Evolutionary conservation across 2,329 filamentous ascomycete species (phyloP).

Genomic region (Ascochyta fabae): DNA sequence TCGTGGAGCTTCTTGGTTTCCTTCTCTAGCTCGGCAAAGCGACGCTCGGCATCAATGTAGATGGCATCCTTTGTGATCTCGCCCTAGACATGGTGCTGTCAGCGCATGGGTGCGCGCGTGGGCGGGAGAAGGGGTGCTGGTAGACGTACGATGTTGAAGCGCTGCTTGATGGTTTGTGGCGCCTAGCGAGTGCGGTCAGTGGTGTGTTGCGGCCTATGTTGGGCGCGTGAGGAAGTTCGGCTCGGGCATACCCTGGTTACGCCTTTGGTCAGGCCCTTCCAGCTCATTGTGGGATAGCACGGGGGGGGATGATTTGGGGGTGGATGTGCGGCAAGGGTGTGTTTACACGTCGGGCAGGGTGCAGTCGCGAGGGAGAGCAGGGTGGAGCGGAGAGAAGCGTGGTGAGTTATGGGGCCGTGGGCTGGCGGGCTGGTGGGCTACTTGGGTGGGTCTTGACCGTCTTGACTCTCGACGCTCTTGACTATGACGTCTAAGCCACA

Average conservation of each 20-base stretch:
- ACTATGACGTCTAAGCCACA: slow-evolving; percentile 15
- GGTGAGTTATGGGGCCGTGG: slow-evolving; percentile 8
- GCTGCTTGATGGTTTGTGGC: slow-evolving; percentile 88
- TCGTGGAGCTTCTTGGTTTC: slow-evolving; percentile 98
- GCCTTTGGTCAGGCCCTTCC: slow-evolving; percentile 94
- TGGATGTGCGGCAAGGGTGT: slow-evolving; percentile 12
- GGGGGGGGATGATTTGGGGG: slow-evolving; percentile 9
- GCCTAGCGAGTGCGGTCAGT: slow-evolving; percentile 59
- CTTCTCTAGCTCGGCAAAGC: slow-evolving; percentile 90
- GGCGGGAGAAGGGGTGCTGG: slow-evolving; percentile 30
- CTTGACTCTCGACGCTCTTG: background rate
- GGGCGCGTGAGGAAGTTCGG: slow-evolving; percentile 15
- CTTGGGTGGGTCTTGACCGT: background rate
- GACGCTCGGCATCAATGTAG: slow-evolving; percentile 91
- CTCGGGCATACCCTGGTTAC: slow-evolving; percentile 72
- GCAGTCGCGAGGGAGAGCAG: slow-evolving; percentile 3
- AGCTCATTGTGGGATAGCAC: slow-evolving; percentile 72
- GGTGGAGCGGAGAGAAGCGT: slow-evolving; percentile 10
- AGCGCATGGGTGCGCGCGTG: slow-evolving; percentile 27
- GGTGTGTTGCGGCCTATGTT: slow-evolving; percentile 18
- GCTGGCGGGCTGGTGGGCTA: background rate
- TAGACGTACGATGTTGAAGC: slow-evolving; percentile 77
- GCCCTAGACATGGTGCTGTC: slow-evolving; percentile 57
- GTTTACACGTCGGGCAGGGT: slow-evolving; percentile 4
- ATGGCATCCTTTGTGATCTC: slow-evolving; percentile 94